Percentiles rank a stretch among this genome's conserved stretches.
Evolutionary conservation across 129 eudicot species (phyloP).

Genomic region (Chrysanthemum seticuspe): DNA sequence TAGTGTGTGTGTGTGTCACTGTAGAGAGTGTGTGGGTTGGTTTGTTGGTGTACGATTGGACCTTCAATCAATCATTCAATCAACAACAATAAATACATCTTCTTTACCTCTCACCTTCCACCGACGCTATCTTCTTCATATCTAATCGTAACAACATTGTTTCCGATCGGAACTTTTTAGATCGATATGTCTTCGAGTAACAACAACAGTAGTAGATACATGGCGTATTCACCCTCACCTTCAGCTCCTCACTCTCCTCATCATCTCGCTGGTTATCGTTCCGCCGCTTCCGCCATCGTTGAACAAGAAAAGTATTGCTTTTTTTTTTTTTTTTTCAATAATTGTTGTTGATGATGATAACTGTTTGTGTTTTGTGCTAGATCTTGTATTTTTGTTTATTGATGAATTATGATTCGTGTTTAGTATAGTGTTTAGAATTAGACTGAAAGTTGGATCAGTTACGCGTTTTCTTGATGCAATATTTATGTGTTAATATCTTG

Average conservation of each 20-base stretch:
- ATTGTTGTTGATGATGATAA: background rate
- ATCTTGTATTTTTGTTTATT: slow-evolving; percentile 10
- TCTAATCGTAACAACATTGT: background rate
- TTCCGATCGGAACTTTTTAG: background rate
- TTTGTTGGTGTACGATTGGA: slow-evolving; percentile 48
- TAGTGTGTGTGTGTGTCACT: background rate
- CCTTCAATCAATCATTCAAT: slow-evolving; percentile 26
- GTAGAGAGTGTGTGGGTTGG: slow-evolving; percentile 2
- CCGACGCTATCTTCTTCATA: slow-evolving; percentile 27
- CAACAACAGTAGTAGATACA: slow-evolving; percentile 40
- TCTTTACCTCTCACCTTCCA: slow-evolving; percentile 20
- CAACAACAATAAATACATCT: slow-evolving; percentile 37
- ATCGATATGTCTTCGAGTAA: background rate
- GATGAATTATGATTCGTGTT: no score
- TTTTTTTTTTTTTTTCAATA: background rate
- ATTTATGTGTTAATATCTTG: no score
- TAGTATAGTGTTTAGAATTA: no score
- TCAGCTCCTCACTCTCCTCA: slow-evolving; percentile 58
- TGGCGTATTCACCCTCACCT: slow-evolving; percentile 60
- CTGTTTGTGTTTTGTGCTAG: background rate
- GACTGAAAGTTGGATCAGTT: no score
- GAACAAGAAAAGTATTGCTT: slow-evolving; percentile 53
- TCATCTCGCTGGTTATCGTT: slow-evolving; percentile 36
- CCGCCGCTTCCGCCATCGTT: slow-evolving; percentile 34
- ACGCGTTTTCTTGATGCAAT: no score